These are phyloP conservation scores for Cryphonectria parasitica DNA, from an alignment of 2,329 filamentous ascomycete genomes.

Conservation along the genomic window DNA sequence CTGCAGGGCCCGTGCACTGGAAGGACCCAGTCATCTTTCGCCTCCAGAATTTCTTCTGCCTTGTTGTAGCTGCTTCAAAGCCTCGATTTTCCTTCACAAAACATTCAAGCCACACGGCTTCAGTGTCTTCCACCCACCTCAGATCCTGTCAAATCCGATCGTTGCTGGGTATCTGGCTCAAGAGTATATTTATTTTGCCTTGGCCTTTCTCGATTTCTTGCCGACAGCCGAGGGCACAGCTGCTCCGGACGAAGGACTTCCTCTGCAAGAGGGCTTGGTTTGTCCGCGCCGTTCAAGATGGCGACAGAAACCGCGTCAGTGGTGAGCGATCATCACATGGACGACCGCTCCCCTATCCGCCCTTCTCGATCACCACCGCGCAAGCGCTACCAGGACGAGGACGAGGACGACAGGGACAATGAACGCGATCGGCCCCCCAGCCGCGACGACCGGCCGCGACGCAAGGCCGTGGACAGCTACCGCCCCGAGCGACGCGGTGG, in stretches of 20 bases:
- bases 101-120: neutral
- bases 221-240: neutral
- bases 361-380: slow-evolving; percentile 37
- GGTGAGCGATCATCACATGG: slow-evolving; percentile 28
- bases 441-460: slow-evolving; percentile 36
- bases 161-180: neutral
- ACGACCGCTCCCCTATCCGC: slow-evolving; percentile 36
- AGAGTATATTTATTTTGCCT: too few species aligned
- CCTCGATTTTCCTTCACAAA: neutral
- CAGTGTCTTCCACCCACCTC: neutral
- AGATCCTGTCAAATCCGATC: neutral
- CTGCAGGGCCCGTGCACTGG: slow-evolving; percentile 3
- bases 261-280: slow-evolving; percentile 2
- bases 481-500: slow-evolving; percentile 41
- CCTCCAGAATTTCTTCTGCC: slow-evolving; percentile 13
- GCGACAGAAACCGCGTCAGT: slow-evolving; percentile 29
- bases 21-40: slow-evolving; percentile 1
- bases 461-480: slow-evolving; percentile 56
- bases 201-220: neutral
- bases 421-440: slow-evolving; percentile 27
- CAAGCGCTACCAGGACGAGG: slow-evolving; percentile 29
- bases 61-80: neutral
- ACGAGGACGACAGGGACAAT: slow-evolving; percentile 32
- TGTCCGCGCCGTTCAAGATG: slow-evolving; percentile 18
- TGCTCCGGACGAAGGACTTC: neutral